Evolutionary conservation across 352 stramenopile genomes (phyloP).

Genomic region (Pythium pyrilobum): DNA sequence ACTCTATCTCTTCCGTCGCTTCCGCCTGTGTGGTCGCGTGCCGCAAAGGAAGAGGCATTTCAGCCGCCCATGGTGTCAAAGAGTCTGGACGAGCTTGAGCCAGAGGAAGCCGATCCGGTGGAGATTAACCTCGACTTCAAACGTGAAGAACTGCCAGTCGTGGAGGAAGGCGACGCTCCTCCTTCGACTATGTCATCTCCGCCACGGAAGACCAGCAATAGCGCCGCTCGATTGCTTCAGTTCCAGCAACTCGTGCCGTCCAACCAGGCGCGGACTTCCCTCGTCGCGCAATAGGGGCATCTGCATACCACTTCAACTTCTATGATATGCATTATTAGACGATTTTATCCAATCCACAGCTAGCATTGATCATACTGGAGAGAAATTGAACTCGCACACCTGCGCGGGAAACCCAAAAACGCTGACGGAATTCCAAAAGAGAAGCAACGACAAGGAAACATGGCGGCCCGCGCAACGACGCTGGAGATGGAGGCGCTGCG

Average conservation of each 20-base stretch:
- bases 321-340: conserved; percentile 10
- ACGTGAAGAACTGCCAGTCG: neutral
- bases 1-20: neutral
- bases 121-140: neutral
- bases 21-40: conserved; percentile 7
- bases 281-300: neutral
- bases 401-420: conserved; percentile 1
- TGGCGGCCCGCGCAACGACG: neutral
- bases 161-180: conserved; percentile 12
- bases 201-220: conserved; percentile 20
- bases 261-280: conserved; percentile 25
- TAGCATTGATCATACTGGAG: neutral
- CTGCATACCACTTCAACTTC: neutral
- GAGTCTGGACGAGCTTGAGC: neutral
- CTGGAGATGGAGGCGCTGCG: conserved; percentile 17
- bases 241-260: conserved; percentile 56
- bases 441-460: neutral
- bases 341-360: conserved; percentile 1
- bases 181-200: neutral
- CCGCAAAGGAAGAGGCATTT: neutral
- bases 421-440: neutral
- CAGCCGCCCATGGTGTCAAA: neutral
- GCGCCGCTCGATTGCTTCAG: conserved; percentile 28
- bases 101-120: neutral
- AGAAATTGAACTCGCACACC: conserved; percentile 20